These are phyloP conservation scores for Limonium bicolor DNA, from an alignment of 148 eudicot species.

Conservation along the genomic window DNA sequence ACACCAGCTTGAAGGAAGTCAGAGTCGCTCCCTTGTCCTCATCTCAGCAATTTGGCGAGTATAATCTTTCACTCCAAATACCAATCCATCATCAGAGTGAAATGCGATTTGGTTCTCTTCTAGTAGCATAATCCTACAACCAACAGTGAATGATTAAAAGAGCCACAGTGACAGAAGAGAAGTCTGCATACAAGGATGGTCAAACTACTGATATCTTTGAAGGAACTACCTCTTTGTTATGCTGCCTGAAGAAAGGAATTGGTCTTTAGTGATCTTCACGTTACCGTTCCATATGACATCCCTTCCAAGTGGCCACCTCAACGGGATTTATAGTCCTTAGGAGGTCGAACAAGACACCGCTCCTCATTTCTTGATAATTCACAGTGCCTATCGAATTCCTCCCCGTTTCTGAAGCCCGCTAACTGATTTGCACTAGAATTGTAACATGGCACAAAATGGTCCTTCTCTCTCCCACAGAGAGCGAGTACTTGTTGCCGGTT, in stretches of 20 bases:
- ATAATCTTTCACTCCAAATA: constrained; percentile 77
- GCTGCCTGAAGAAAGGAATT: constrained; percentile 89
- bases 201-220: too few species aligned
- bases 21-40: constrained; percentile 71
- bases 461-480: constrained; percentile 74
- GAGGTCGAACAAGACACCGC: constrained; percentile 64
- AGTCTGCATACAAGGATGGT: too few species aligned
- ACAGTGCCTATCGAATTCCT: constrained; percentile 84
- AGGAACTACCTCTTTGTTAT: constrained; percentile 79
- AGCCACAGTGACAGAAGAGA: too few species aligned
- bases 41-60: constrained; percentile 83
- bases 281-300: constrained; percentile 95
- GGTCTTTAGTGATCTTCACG: constrained; percentile 78
- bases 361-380: constrained; percentile 35
- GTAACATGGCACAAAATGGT: constrained; percentile 69
- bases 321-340: constrained; percentile 78
- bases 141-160: too few species aligned
- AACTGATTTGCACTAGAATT: constrained; percentile 49
- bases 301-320: constrained; percentile 77
- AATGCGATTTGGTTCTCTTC: constrained; percentile 95
- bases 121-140: constrained; percentile 66
- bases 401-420: constrained; percentile 53
- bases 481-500: constrained; percentile 28
- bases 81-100: constrained; percentile 72
- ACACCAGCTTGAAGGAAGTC: constrained; percentile 79